Conservation (phyloP, 352 stramenopile genomes). For the Pythium pectinolyticum region DNA sequence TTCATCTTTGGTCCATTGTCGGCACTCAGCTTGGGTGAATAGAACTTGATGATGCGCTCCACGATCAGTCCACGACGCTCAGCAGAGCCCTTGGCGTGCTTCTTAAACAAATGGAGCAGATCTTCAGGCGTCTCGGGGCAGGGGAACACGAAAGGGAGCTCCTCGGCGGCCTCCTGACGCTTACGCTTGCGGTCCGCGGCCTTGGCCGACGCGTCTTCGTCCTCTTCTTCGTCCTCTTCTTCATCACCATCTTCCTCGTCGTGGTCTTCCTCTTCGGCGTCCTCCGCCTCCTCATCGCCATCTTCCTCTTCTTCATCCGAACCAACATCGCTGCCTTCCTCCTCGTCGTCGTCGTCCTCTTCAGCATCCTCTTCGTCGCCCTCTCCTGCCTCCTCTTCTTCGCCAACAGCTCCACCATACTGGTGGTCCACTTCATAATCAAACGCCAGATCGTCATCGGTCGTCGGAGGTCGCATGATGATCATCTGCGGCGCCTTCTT, state of each 20-base stretch:
- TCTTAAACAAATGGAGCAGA: constrained; percentile 86
- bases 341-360: constrained; percentile 43
- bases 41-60: constrained; percentile 91
- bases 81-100: constrained; percentile 79
- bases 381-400: constrained; percentile 35
- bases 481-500: constrained; percentile 59
- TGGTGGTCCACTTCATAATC: constrained; percentile 74
- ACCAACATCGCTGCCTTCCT: constrained; percentile 73
- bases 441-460: constrained; percentile 90
- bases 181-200: constrained; percentile 49
- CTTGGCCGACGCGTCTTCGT: constrained; percentile 41
- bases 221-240: constrained; percentile 83
- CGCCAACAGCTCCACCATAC: constrained; percentile 54
- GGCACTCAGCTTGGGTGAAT: constrained; percentile 92
- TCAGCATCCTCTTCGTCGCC: constrained; percentile 44
- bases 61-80: constrained; percentile 86
- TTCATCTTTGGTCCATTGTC: constrained; percentile 96
- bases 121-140: constrained; percentile 91
- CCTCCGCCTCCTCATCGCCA: constrained; percentile 50
- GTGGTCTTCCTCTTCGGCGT: constrained; percentile 41
- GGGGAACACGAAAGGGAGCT: constrained; percentile 96
- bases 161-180: constrained; percentile 48
- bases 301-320: constrained; percentile 68
- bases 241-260: constrained; percentile 67
- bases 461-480: constrained; percentile 69